Percentiles rank a stretch among this genome's conserved stretches.
Conservation (phyloP, 495 filamentous ascomycete species). For the Glonium stellatum region DNA sequence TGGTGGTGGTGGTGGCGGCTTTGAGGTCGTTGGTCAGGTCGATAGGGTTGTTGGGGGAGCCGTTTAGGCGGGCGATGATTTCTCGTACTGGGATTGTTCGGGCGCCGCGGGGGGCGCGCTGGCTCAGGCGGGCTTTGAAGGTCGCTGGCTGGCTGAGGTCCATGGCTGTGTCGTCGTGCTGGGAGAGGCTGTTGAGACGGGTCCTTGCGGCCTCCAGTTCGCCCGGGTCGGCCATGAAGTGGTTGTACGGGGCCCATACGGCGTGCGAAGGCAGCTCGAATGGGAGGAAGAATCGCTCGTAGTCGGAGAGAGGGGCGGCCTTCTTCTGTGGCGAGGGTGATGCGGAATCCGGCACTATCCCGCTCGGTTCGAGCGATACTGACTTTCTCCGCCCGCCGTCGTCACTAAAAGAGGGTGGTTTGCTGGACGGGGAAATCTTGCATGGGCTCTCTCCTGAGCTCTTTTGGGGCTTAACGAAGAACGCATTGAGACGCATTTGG, state of each 20-base stretch:
- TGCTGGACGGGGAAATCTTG: constrained; percentile 2
- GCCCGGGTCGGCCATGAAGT: constrained; percentile 12
- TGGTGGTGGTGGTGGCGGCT: constrained; percentile 36
- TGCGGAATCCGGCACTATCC: constrained; percentile 23
- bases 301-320: constrained; percentile 44
- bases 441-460: constrained; percentile 29
- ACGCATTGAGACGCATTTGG: constrained; percentile 55
- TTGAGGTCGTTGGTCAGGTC: constrained; percentile 39
- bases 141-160: constrained; percentile 1
- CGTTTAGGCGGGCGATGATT: constrained; percentile 49
- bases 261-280: constrained; percentile 51
- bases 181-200: constrained; percentile 13
- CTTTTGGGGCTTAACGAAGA: constrained; percentile 47
- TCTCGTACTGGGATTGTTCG: constrained; percentile 52
- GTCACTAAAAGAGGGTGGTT: background rate
- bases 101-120: constrained; percentile 44
- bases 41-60: constrained; percentile 38
- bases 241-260: constrained; percentile 28
- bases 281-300: constrained; percentile 64
- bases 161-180: background rate
- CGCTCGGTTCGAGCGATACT: constrained; percentile 30
- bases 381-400: constrained; percentile 22
- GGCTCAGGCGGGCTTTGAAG: constrained; percentile 33
- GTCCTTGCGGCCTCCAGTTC: constrained; percentile 8
- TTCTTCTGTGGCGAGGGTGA: constrained; percentile 30